A percentile compares a stretch with the other conserved stretches of the same genome.
These are phyloP conservation scores for Stentor coeruleus DNA, from an alignment of 73 alveolate species.

Conservation along the genomic window DNA sequence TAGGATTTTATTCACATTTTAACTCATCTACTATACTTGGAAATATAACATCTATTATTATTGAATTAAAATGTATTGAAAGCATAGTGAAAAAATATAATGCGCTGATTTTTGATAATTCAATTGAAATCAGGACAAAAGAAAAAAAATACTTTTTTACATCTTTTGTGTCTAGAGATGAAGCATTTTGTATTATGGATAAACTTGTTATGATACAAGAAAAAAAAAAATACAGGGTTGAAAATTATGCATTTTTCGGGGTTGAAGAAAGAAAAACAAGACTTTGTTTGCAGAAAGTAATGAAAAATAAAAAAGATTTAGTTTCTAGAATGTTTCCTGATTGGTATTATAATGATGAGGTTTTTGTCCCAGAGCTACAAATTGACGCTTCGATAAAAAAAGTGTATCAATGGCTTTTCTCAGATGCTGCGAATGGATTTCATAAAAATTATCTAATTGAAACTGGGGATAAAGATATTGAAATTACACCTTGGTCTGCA, in stretches of 20 bases:
- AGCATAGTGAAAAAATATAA: no score
- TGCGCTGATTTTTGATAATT: neutral
- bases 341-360: neutral
- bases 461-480: neutral
- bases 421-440: neutral
- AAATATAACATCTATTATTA: neutral
- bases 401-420: neutral
- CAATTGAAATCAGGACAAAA: neutral
- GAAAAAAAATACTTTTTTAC: neutral
- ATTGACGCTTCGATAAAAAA: neutral
- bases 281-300: neutral
- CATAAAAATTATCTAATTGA: neutral
- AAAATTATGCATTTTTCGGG: neutral
- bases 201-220: neutral
- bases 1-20: neutral
- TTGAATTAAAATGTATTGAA: neutral
- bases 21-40: neutral
- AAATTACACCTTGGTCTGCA: neutral
- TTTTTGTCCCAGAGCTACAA: neutral
- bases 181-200: neutral
- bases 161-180: neutral
- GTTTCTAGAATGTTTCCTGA: neutral
- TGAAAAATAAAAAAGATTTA: neutral
- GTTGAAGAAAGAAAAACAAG: neutral
- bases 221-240: neutral